Evolutionary conservation across 768 basidiomycete genomes (phyloP).

Genomic region (Lentinula sp.): DNA sequence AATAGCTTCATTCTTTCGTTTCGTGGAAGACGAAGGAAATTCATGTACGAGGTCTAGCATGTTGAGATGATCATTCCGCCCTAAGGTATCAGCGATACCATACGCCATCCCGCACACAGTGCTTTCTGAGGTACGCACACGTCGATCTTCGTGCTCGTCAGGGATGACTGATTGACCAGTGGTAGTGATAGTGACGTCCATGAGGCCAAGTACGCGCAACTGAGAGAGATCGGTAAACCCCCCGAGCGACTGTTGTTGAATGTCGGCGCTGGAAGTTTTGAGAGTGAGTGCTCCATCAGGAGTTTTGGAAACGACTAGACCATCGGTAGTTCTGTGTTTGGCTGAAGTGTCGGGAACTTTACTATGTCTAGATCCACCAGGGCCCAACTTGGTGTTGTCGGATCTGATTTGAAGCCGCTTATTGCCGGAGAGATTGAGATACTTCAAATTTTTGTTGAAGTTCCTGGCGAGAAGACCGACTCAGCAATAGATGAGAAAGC

Average conservation of each 20-base stretch:
- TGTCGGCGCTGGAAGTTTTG: not conserved
- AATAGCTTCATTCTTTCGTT: constrained; percentile 71
- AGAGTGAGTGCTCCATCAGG: not conserved
- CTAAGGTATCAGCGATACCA: constrained; percentile 92
- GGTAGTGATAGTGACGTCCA: constrained; percentile 87
- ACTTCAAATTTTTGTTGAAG: constrained; percentile 88
- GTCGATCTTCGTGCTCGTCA: constrained; percentile 81
- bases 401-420: constrained; percentile 94
- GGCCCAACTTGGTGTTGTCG: constrained; percentile 33
- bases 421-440: constrained; percentile 96
- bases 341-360: constrained; percentile 6
- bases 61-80: constrained; percentile 68
- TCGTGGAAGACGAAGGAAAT: constrained; percentile 43
- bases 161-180: constrained; percentile 59
- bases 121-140: constrained; percentile 86
- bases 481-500: not conserved
- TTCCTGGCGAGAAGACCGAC: constrained; percentile 55
- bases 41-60: constrained; percentile 93
- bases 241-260: constrained; percentile 44
- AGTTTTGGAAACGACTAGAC: not conserved
- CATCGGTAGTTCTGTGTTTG: not conserved
- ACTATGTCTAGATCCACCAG: constrained; percentile 17
- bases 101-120: constrained; percentile 91
- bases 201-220: constrained; percentile 88
- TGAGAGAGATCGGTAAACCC: constrained; percentile 86